Conservation (phyloP, 1,284 basidiomycete genomes). For the Puccinia polysora region DNA sequence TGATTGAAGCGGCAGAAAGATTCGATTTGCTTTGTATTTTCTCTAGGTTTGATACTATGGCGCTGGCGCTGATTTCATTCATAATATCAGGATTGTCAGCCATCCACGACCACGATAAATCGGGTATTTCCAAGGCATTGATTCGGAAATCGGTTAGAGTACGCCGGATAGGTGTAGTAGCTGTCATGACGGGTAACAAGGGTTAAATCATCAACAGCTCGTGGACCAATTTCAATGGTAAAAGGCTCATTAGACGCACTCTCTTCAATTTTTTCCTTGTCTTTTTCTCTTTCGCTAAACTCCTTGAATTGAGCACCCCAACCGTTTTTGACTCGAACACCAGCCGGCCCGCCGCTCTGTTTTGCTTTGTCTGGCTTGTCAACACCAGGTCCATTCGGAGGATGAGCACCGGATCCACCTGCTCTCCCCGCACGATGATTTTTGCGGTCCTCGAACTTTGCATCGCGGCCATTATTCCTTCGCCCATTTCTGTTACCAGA, state of each 20-base stretch:
- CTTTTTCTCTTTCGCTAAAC: constrained; percentile 21
- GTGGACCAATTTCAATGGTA: neutral
- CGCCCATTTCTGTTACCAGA: neutral
- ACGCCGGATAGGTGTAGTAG: constrained; percentile 58
- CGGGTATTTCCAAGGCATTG: constrained; percentile 70
- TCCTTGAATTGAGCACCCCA: constrained; percentile 40
- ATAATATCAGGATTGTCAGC: constrained; percentile 1
- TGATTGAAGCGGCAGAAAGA: neutral
- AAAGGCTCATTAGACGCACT: neutral
- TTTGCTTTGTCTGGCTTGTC: neutral
- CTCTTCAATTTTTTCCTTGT: constrained; percentile 21
- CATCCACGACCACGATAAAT: constrained; percentile 55
- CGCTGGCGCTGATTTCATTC: neutral
- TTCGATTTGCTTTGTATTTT: neutral
- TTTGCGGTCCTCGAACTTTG: constrained; percentile 23
- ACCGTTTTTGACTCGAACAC: constrained; percentile 11
- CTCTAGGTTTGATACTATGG: neutral
- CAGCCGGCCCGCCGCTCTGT: neutral
- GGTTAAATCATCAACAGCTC: neutral
- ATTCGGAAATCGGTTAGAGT: constrained; percentile 96
- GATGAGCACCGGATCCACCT: neutral
- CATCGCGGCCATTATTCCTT: neutral
- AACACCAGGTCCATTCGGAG: neutral
- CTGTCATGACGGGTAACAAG: neutral
- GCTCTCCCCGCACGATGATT: constrained; percentile 6